Conservation (phyloP, 2,329 filamentous ascomycete species). For the Penicillium sp. region DNA sequence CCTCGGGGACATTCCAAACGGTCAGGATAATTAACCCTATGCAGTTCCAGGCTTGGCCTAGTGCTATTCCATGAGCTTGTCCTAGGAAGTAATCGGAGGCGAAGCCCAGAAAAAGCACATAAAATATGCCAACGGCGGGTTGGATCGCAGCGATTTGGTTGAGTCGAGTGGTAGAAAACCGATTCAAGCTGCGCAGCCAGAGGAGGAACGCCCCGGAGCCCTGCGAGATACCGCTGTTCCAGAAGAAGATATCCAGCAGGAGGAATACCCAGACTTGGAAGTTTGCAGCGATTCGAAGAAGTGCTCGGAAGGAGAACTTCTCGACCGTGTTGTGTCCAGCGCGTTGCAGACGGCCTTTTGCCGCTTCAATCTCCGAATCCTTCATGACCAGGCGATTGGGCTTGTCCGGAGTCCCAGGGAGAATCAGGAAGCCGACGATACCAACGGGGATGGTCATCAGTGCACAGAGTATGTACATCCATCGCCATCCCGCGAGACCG, state of each 20-base stretch:
- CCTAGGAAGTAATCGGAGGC: constrained; percentile 59
- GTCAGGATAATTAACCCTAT: constrained; percentile 58
- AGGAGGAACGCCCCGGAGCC: constrained; percentile 58
- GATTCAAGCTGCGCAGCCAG: constrained; percentile 62
- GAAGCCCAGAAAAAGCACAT: constrained; percentile 60
- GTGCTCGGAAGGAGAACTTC: constrained; percentile 33
- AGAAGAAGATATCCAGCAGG: constrained; percentile 60
- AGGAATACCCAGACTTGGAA: constrained; percentile 59
- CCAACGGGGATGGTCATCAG: constrained; percentile 62
- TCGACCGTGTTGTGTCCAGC: constrained; percentile 46
- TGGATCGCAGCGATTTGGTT: constrained; percentile 60
- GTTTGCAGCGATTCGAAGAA: constrained; percentile 43
- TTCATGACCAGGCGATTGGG: constrained; percentile 56
- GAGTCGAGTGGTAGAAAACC: constrained; percentile 52
- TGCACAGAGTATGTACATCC: constrained; percentile 62
- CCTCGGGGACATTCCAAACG: constrained; percentile 62
- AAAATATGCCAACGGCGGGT: constrained; percentile 62
- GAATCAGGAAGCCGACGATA: constrained; percentile 55
- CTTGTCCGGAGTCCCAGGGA: constrained; percentile 58
- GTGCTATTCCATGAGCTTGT: constrained; percentile 60
- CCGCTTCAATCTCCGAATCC: constrained; percentile 53
- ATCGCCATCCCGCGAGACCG: constrained; percentile 57
- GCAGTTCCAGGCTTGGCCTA: constrained; percentile 57
- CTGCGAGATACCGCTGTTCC: constrained; percentile 57
- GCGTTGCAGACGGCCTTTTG: constrained; percentile 51